Evolutionary conservation across 2,329 filamentous ascomycete species (phyloP).

Genomic region (Westerdykella sp.): DNA sequence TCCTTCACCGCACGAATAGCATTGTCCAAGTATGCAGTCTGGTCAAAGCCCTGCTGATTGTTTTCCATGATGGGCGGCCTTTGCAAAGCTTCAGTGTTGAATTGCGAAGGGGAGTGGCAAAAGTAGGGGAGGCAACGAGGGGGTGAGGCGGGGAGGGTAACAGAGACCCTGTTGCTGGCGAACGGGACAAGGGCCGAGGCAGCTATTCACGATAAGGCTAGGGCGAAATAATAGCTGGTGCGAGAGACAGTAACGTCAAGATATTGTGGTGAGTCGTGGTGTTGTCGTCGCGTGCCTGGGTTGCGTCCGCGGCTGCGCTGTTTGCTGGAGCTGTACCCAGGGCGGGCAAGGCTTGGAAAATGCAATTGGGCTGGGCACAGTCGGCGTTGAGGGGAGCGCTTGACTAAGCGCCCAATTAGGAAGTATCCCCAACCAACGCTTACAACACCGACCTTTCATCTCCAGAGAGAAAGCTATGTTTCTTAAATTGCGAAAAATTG

Average conservation of each 20-base stretch:
- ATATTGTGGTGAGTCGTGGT: too few relatives aligned
- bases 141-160: conserved; percentile 24
- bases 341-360: too few relatives aligned
- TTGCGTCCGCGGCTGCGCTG: too few relatives aligned
- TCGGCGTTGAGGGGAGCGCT: too few relatives aligned
- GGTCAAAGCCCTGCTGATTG: conserved; percentile 30
- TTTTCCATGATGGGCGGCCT: conserved; percentile 31
- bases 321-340: too few relatives aligned
- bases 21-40: conserved; percentile 62
- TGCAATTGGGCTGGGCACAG: too few relatives aligned
- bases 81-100: conserved; percentile 9
- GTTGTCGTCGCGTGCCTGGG: too few relatives aligned
- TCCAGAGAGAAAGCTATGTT: too few relatives aligned
- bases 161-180: conserved; percentile 28
- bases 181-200: conserved; percentile 28
- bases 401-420: too few relatives aligned
- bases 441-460: too few relatives aligned
- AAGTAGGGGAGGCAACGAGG: conserved; percentile 23
- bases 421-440: too few relatives aligned
- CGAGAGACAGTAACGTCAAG: background rate
- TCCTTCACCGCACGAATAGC: conserved; percentile 85
- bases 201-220: conserved; percentile 12
- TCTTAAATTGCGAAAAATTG: too few relatives aligned
- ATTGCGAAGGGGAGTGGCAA: conserved; percentile 16
- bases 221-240: conserved; percentile 11